A percentile compares a stretch with the other conserved stretches of the same genome.
These are phyloP conservation scores for Perkinsela sp. DNA, from an alignment of 208 protist species.

Conservation along the genomic window DNA sequence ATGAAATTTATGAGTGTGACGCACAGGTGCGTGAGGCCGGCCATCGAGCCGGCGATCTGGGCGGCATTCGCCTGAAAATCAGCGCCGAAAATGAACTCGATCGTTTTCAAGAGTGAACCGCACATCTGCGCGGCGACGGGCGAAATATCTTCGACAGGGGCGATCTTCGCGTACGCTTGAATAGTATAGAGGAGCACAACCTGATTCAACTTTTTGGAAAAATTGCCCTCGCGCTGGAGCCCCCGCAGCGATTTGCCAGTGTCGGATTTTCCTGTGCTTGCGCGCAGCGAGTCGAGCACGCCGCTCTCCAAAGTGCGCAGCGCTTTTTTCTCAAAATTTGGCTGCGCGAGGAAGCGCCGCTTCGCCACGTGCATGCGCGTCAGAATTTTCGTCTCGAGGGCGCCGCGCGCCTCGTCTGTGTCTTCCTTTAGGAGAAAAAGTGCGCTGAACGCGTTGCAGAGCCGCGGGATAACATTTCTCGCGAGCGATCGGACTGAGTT, in stretches of 20 bases:
- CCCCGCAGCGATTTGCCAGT: no score
- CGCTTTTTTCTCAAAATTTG: no score
- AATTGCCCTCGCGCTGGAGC: no score
- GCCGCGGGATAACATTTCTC: background rate
- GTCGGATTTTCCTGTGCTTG: no score
- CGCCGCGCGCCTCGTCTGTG: no score
- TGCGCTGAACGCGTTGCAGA: background rate
- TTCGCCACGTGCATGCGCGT: no score
- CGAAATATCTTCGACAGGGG: background rate
- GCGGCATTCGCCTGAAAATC: background rate
- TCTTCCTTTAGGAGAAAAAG: no score
- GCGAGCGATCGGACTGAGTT: background rate
- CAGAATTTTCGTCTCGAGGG: no score
- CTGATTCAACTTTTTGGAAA: no score
- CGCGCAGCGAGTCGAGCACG: no score
- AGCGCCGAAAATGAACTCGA: background rate
- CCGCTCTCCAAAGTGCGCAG: no score
- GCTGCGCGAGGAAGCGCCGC: no score
- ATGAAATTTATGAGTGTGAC: background rate
- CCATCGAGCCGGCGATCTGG: background rate
- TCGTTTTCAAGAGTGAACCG: background rate
- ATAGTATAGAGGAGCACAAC: background rate
- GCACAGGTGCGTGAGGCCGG: background rate
- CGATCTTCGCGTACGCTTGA: background rate
- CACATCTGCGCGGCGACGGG: background rate